phyloP scores from a whole-genome alignment of 2,329 filamentous ascomycete genomes.

The Epichloe sibirici region DNA sequence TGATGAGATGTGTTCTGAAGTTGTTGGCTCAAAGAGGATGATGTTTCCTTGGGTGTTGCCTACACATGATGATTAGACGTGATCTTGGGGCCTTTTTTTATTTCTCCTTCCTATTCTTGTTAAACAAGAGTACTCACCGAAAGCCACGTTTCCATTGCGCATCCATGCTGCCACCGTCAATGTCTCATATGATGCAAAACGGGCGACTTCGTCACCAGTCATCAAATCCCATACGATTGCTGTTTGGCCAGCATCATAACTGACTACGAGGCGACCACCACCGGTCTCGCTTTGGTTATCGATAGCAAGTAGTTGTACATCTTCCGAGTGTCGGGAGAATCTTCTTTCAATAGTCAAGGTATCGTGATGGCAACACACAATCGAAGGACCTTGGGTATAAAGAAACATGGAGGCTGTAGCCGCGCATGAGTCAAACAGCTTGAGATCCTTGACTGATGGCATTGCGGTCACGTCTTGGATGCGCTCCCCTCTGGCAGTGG shows the following conservation, averaged over 20 bases:
- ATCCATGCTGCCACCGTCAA: constrained; percentile 85
- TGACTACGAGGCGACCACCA: constrained; percentile 75
- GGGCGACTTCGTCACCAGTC: constrained; percentile 77
- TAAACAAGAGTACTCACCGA: constrained; percentile 51
- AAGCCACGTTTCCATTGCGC: constrained; percentile 91
- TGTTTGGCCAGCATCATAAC: constrained; percentile 82
- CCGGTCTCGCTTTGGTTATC: constrained; percentile 86
- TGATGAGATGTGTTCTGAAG: constrained; percentile 82
- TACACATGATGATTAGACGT: constrained; percentile 23
- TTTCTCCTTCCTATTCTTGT: not conserved
- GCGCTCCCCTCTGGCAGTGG: constrained; percentile 29
- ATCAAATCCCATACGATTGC: constrained; percentile 95
- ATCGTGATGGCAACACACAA: constrained; percentile 86
- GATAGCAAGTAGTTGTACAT: constrained; percentile 72
- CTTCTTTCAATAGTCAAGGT: constrained; percentile 78
- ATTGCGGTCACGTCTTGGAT: constrained; percentile 39
- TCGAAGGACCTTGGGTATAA: constrained; percentile 69
- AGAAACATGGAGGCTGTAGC: constrained; percentile 86
- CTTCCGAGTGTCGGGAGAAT: constrained; percentile 73
- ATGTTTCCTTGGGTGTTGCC: constrained; percentile 88
- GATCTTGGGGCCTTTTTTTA: not conserved
- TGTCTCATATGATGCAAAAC: constrained; percentile 86
- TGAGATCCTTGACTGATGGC: constrained; percentile 35
- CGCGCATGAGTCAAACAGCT: constrained; percentile 72
- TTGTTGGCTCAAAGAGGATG: constrained; percentile 86